phyloP scores from a whole-genome alignment of 192 early-diverging fungal genomes.

The Gryganskiella cystojenkinii region DNA sequence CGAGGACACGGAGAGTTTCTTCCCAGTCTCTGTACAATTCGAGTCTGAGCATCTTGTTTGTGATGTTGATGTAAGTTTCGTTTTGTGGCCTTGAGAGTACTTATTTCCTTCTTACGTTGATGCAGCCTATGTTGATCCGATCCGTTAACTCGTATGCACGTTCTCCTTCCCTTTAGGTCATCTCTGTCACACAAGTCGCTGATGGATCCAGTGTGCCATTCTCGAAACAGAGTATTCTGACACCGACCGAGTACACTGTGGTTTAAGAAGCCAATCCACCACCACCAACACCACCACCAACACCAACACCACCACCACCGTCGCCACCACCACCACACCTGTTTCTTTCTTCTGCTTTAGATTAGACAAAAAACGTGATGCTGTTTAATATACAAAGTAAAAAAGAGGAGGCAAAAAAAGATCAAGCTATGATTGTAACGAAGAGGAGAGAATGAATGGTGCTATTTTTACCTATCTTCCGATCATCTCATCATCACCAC shows the following conservation, averaged over 20 bases:
- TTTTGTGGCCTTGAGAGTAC: background rate
- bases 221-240: constrained; percentile 76
- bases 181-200: constrained; percentile 60
- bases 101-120: background rate
- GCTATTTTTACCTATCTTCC: background rate
- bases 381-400: background rate
- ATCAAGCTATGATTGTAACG: background rate
- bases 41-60: constrained; percentile 76
- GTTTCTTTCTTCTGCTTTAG: too few species aligned
- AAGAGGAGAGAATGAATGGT: too few species aligned
- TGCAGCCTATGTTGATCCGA: background rate
- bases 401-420: background rate
- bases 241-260: constrained; percentile 85
- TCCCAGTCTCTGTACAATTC: constrained; percentile 89
- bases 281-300: too few species aligned
- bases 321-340: too few species aligned
- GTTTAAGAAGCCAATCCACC: too few species aligned
- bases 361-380: too few species aligned
- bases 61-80: constrained; percentile 72
- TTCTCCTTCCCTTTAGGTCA: constrained; percentile 54
- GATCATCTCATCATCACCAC: background rate
- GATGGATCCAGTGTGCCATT: constrained; percentile 73
- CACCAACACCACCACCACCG: too few species aligned
- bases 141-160: background rate
- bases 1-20: constrained; percentile 84